phyloP scores from a whole-genome alignment of 2,329 filamentous ascomycete genomes.

The Trichoderma koningii region DNA sequence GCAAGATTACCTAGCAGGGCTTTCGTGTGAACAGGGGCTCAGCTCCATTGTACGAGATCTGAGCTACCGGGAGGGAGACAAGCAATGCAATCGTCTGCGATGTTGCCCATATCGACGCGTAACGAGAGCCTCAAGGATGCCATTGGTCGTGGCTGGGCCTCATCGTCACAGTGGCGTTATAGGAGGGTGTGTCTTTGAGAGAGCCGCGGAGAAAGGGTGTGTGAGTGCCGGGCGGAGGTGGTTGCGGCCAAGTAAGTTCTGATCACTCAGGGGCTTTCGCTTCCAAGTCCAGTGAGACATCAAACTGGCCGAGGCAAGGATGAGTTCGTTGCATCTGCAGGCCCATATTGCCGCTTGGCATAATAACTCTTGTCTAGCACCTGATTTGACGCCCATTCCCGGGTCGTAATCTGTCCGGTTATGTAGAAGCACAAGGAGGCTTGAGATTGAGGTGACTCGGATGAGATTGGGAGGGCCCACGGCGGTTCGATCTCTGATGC shows the following conservation, averaged over 20 bases:
- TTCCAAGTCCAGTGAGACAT: neutral
- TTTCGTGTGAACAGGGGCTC: neutral
- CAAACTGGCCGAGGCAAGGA: too few species aligned
- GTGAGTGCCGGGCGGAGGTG: neutral
- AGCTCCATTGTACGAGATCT: slow-evolving; percentile 1
- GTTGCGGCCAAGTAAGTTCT: neutral
- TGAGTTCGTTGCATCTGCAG: neutral
- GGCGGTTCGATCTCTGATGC: neutral
- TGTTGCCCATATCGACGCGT: neutral
- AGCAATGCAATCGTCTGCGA: neutral
- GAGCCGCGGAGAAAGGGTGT: neutral
- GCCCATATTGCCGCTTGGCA: neutral
- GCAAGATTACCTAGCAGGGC: neutral
- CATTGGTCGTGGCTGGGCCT: neutral
- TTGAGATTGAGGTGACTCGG: neutral
- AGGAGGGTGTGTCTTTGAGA: neutral
- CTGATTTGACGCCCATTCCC: neutral
- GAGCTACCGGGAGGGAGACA: neutral
- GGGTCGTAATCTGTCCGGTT: neutral
- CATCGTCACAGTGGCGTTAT: slow-evolving; percentile 7
- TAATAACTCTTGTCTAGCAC: neutral
- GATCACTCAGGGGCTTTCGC: neutral
- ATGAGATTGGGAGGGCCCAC: neutral
- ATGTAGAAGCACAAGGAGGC: neutral
- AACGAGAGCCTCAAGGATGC: neutral